Conservation (phyloP, 202 grass and related monocot species). For the Panicum hallii region DNA sequence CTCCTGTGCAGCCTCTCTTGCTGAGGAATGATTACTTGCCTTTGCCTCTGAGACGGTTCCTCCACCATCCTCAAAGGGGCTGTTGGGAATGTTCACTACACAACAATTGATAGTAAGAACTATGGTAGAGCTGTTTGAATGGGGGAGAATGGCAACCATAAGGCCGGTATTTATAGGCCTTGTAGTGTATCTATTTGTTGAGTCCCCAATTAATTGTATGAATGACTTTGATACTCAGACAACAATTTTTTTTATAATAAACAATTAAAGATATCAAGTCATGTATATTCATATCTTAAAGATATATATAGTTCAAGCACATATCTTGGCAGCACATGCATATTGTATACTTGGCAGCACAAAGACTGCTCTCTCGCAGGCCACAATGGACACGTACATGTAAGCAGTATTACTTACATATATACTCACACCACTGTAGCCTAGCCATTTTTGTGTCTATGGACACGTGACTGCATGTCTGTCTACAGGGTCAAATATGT, state of each 20-base stretch:
- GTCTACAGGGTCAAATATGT: background rate
- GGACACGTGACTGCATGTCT: too few species aligned
- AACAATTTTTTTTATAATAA: background rate
- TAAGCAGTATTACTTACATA: background rate
- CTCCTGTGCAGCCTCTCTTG: too few species aligned
- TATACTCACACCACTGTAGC: background rate
- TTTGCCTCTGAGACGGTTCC: background rate
- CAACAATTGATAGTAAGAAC: background rate
- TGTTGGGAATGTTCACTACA: background rate
- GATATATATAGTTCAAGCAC: too few species aligned
- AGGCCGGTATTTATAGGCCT: constrained; percentile 10
- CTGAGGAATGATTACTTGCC: background rate
- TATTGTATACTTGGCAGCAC: background rate
- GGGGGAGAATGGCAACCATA: background rate
- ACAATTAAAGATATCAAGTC: background rate
- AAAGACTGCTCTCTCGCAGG: background rate
- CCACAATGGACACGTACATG: background rate
- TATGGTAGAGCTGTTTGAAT: background rate
- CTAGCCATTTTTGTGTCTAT: background rate
- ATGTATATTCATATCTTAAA: background rate
- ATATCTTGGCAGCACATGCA: too few species aligned
- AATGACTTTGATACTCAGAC: background rate
- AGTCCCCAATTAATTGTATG: background rate
- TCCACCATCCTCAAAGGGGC: background rate
- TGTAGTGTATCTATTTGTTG: background rate